A percentile compares a stretch with the other conserved stretches of the same genome.
Conservation (phyloP, 2,329 filamentous ascomycete species). For the Beauveria brongniartii region DNA sequence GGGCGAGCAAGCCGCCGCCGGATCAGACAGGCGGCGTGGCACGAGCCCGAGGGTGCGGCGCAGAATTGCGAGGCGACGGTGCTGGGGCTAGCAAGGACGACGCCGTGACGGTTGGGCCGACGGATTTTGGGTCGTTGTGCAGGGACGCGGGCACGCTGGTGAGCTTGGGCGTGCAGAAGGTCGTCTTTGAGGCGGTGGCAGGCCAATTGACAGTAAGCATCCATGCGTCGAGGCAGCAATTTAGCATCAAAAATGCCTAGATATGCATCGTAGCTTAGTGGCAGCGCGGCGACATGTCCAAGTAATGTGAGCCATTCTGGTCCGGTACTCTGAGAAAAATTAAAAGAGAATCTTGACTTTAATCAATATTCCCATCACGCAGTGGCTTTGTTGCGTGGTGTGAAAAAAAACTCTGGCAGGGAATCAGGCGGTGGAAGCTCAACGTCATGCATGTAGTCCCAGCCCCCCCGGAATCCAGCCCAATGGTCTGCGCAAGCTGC, state of each 20-base stretch:
- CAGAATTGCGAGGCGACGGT: constrained; percentile 38
- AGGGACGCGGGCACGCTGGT: constrained; percentile 50
- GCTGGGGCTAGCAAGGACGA: constrained; percentile 44
- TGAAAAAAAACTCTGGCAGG: background rate
- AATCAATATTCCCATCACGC: too few relatives aligned
- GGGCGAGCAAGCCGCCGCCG: constrained; percentile 44
- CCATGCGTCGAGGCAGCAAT: constrained; percentile 55
- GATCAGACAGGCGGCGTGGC: constrained; percentile 39
- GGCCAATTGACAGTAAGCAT: constrained; percentile 39
- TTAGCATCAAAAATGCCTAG: constrained; percentile 35
- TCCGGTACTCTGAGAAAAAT: too few relatives aligned
- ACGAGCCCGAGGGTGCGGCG: constrained; percentile 31
- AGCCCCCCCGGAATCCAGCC: background rate
- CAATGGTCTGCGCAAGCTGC: background rate
- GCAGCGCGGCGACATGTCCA: background rate
- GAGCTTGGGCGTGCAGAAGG: constrained; percentile 42
- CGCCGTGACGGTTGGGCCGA: constrained; percentile 50
- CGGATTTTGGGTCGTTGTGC: constrained; percentile 52
- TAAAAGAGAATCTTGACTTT: too few relatives aligned
- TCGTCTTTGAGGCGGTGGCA: constrained; percentile 46
- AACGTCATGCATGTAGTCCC: constrained; percentile 6
- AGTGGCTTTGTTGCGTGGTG: background rate
- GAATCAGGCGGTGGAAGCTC: background rate
- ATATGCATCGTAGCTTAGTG: background rate
- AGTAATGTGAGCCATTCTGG: background rate